Percentiles rank a stretch among this genome's conserved stretches.
Conservation (phyloP, 257 asterid species). For the Perilla frutescens region DNA sequence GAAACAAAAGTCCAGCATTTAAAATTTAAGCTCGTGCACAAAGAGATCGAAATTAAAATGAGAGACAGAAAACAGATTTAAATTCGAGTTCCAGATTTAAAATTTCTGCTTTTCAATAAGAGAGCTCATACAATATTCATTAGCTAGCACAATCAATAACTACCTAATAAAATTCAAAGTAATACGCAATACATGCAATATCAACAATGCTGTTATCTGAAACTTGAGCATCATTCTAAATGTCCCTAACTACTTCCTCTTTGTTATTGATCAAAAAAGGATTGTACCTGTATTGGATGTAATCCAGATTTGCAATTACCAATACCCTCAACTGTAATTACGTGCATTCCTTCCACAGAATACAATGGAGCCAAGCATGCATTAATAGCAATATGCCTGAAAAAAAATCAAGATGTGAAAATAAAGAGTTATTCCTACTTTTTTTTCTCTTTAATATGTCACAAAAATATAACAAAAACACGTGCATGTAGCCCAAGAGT, state of each 20-base stretch:
- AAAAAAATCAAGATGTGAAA: constrained; percentile 20
- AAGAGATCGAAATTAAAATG: background rate
- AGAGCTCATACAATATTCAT: constrained; percentile 11
- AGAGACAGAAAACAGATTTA: background rate
- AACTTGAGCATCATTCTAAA: constrained; percentile 20
- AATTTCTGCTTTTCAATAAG: background rate
- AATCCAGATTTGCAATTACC: constrained; percentile 81
- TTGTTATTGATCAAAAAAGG: constrained; percentile 18
- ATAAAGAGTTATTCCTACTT: constrained; percentile 16
- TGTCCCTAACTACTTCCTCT: constrained; percentile 20
- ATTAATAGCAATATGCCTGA: constrained; percentile 84
- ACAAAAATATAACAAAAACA: constrained; percentile 19
- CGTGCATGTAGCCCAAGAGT: background rate
- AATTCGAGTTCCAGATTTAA: background rate
- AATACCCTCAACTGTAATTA: constrained; percentile 91
- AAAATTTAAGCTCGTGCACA: constrained; percentile 8
- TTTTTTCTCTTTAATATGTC: constrained; percentile 1
- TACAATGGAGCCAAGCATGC: constrained; percentile 98
- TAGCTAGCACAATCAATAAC: constrained; percentile 5
- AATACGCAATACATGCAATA: background rate
- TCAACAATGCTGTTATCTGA: constrained; percentile 1
- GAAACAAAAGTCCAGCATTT: background rate
- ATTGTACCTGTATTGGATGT: constrained; percentile 91
- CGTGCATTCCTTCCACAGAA: constrained; percentile 98
- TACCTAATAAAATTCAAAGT: background rate